These are phyloP conservation scores for Bruguiera sexangula DNA, from an alignment of 345 rosid genomes.

Conservation along the genomic window DNA sequence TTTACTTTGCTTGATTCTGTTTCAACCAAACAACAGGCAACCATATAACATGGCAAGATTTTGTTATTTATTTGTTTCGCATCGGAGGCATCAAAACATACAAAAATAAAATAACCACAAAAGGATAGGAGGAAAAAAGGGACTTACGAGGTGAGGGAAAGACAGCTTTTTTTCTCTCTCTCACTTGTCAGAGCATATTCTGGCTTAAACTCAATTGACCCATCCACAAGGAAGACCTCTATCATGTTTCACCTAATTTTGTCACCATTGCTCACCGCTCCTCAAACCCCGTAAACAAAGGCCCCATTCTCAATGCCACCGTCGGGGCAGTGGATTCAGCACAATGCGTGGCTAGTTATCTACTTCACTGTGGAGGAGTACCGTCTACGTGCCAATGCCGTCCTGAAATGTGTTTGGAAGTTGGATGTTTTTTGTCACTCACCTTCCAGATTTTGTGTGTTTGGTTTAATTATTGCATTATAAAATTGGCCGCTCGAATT, in stretches of 20 bases:
- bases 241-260: not conserved
- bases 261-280: not conserved
- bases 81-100: not conserved
- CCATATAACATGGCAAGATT: too few species aligned
- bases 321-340: not conserved
- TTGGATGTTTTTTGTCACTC: too few species aligned
- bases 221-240: not conserved
- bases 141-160: conserved; percentile 25
- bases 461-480: too few species aligned
- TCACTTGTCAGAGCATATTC: conserved; percentile 40
- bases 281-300: not conserved
- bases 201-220: conserved; percentile 5
- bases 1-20: too few species aligned
- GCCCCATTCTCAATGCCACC: conserved; percentile 9
- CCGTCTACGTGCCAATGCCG: too few species aligned
- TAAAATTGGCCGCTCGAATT: too few species aligned
- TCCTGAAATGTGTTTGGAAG: too few species aligned
- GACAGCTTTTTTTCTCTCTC: conserved; percentile 1
- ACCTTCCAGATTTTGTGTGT: too few species aligned
- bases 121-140: conserved; percentile 14
- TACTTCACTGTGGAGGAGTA: too few species aligned
- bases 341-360: too few species aligned
- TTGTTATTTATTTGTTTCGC: too few species aligned
- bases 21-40: too few species aligned
- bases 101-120: conserved; percentile 2